phyloP scores from a whole-genome alignment of 495 filamentous ascomycete species.

The Cercophora samala region DNA sequence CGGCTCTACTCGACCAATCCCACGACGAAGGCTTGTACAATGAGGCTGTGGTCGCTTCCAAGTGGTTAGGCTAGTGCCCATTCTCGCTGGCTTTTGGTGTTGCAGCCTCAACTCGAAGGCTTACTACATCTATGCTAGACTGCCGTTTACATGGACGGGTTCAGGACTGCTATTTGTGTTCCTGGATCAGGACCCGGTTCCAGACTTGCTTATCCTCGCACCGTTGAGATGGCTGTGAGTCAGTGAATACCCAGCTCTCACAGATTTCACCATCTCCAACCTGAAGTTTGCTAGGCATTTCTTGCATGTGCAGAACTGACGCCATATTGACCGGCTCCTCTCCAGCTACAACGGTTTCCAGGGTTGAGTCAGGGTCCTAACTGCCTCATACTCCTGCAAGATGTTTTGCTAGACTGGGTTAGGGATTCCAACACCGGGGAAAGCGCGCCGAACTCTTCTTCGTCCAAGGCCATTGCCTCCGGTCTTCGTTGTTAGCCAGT shows the following conservation, averaged over 20 bases:
- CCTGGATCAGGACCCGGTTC: neutral
- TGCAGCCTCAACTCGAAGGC: neutral
- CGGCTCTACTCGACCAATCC: neutral
- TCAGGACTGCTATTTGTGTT: neutral
- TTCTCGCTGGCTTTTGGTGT: neutral
- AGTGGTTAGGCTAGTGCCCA: neutral
- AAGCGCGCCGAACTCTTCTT: neutral
- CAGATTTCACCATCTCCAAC: neutral
- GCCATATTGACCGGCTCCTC: neutral
- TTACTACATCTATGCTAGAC: too few species aligned
- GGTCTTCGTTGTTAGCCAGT: neutral
- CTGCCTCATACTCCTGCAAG: constrained; percentile 6
- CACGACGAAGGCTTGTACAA: neutral
- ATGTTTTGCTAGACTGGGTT: neutral
- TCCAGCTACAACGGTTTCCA: neutral
- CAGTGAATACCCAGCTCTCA: neutral
- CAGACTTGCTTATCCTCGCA: neutral
- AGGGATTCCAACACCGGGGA: neutral
- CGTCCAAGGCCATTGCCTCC: constrained; percentile 5
- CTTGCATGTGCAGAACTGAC: neutral
- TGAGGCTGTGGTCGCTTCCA: neutral
- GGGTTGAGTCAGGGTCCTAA: neutral
- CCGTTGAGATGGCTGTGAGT: neutral
- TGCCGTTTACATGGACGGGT: too few species aligned
- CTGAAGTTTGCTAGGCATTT: neutral